Evolutionary conservation across 331 rosid species (phyloP), one percentile per base, ranked within the genome.

Genomic region (Acacia pycnantha): DNA sequence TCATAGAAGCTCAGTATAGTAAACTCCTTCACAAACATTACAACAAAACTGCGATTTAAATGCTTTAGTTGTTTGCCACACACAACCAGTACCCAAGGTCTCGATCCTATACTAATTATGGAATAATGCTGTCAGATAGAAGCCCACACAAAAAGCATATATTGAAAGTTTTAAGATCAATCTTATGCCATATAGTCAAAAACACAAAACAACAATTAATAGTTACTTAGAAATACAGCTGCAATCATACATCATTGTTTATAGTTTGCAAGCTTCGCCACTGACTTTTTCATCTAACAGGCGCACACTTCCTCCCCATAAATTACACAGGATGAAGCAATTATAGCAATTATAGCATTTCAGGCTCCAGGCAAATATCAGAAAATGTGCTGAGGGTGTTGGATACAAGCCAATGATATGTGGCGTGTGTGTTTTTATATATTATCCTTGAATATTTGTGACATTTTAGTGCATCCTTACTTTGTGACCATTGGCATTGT

Each of bases 401-500:
- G n/a, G 26, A 64, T 43, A 24, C 59, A 65, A 76, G 18, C 73
- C 82, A 77, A 84, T 62, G 66, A 48, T 78, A 48, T 54, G 74
- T 56, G n/a, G n/a, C 9, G n/a, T 56, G 7, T 50, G 13, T 50
- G 13, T 50, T 2, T 50, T 5, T 18, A 18, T 18, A 5, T 35
- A 46, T 84, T 70, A 87, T 76, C 46, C 83, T 84, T 62, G 74
- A 79, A 76, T 66, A 71, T 71, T 47, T 78, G 81, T 65, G 44
- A 74, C 27, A 53, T 48, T 59, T 76, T 71, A 43, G 66, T 79
- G 74, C 82, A 84, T 89, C 79, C 95, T 94, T 92, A 95, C 98
- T 87, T 89, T 88, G 87, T 93, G 97, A 50, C 99, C 99, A 88
- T 95, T 91, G 82, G 89, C 88, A 79, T 95, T 95, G 84, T 92